Evolutionary conservation across 139 green algal genomes (phyloP).

Genomic region (Limnomonas spitsbergensis): DNA sequence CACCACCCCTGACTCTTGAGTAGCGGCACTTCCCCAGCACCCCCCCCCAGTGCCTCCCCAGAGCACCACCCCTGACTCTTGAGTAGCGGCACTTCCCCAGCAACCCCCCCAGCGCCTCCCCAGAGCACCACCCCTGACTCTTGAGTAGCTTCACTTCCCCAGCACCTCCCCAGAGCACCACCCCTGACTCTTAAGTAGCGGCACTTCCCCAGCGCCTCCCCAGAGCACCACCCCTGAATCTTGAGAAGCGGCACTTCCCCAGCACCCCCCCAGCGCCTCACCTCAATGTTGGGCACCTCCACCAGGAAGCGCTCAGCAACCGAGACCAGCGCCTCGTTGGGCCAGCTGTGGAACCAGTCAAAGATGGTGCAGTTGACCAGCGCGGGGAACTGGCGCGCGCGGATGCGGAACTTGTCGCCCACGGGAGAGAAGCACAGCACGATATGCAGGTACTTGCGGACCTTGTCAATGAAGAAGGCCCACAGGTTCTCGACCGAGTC

Average conservation of each 20-base stretch:
- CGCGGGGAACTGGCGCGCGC: constrained; percentile 83
- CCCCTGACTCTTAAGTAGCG: too few relatives aligned
- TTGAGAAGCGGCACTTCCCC: background rate
- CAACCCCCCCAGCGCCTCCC: too few relatives aligned
- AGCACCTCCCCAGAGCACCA: too few relatives aligned
- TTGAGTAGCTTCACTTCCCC: too few relatives aligned
- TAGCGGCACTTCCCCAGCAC: background rate
- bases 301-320: constrained; percentile 77
- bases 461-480: constrained; percentile 89
- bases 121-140: too few relatives aligned
- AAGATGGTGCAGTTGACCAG: constrained; percentile 80
- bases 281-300: constrained; percentile 66
- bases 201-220: background rate
- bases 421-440: constrained; percentile 89
- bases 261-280: background rate
- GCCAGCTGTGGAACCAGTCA: constrained; percentile 83
- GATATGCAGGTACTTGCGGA: constrained; percentile 80
- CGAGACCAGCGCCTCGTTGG: constrained; percentile 74
- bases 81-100: constrained; percentile 66
- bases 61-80: constrained; percentile 43
- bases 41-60: too few relatives aligned
- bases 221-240: background rate
- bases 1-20: background rate
- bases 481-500: constrained; percentile 82
- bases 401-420: constrained; percentile 85